Evolutionary conservation across 805 yeast genomes (phyloP).

Genomic region (Ogataea zsoltii): DNA sequence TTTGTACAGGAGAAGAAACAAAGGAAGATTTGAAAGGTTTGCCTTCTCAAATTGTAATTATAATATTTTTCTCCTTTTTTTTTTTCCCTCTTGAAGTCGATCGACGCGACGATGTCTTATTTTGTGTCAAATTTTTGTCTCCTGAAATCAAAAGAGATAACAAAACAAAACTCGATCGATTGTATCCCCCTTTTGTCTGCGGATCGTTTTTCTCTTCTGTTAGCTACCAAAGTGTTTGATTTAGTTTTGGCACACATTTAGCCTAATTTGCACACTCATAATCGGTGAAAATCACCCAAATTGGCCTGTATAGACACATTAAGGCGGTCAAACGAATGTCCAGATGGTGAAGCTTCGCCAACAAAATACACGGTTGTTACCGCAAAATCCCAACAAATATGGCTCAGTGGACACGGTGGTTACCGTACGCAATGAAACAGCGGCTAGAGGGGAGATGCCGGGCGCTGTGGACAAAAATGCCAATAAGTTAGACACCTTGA

Average conservation of each 20-base stretch:
- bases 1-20: neutral
- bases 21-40: neutral
- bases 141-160: neutral
- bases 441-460: neutral
- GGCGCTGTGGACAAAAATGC: conserved; percentile 6
- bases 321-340: neutral
- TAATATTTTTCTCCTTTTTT: neutral
- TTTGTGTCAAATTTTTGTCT: neutral
- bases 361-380: neutral
- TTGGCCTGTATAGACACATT: neutral
- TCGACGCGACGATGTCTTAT: neutral
- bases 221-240: too few species aligned
- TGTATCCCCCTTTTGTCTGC: neutral
- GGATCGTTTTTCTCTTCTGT: too few species aligned
- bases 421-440: neutral
- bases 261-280: too few species aligned
- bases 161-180: neutral
- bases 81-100: neutral
- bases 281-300: neutral
- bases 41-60: neutral
- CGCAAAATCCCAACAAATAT: neutral
- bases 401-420: conserved; percentile 1
- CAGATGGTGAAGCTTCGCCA: neutral
- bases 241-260: too few species aligned
- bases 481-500: conserved; percentile 71